These are phyloP conservation scores for Teunomyces gatunensis DNA, from an alignment of 805 yeast genomes.

Conservation along the genomic window DNA sequence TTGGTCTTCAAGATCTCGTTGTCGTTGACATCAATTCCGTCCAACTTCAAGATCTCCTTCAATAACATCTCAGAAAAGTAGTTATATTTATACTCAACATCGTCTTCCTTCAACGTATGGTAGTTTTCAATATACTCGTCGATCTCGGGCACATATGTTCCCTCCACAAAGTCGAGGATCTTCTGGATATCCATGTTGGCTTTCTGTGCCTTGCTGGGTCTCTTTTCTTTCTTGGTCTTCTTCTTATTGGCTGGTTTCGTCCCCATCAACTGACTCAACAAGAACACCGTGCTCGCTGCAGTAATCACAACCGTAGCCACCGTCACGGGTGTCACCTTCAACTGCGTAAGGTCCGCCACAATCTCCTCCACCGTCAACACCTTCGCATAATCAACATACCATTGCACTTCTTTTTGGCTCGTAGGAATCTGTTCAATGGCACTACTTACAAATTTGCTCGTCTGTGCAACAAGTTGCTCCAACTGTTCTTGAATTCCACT, in stretches of 20 bases:
- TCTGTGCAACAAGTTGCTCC: background rate
- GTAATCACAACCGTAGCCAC: slow-evolving; percentile 30
- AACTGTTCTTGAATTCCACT: slow-evolving; percentile 1
- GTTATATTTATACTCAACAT: slow-evolving; percentile 47
- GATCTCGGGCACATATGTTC: slow-evolving; percentile 37
- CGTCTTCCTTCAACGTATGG: slow-evolving; percentile 24
- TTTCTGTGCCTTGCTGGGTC: slow-evolving; percentile 37
- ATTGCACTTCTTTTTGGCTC: slow-evolving; percentile 10
- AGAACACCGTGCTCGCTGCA: slow-evolving; percentile 25
- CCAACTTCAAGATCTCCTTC: slow-evolving; percentile 64
- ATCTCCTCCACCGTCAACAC: slow-evolving; percentile 20
- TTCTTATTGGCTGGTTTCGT: slow-evolving; percentile 6
- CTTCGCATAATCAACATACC: slow-evolving; percentile 10
- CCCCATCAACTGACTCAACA: slow-evolving; percentile 17
- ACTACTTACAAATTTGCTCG: slow-evolving; percentile 1
- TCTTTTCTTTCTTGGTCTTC: slow-evolving; percentile 33
- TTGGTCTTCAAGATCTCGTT: slow-evolving; percentile 50
- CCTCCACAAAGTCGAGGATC: slow-evolving; percentile 40
- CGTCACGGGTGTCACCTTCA: slow-evolving; percentile 34
- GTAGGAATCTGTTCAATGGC: slow-evolving; percentile 9
- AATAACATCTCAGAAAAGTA: slow-evolving; percentile 67
- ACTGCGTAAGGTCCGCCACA: slow-evolving; percentile 25
- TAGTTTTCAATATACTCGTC: slow-evolving; percentile 31
- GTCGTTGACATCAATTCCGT: slow-evolving; percentile 56
- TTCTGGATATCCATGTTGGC: slow-evolving; percentile 38